Conservation (phyloP, 78 protist genomes). For the Dictyostelium intermedium region DNA sequence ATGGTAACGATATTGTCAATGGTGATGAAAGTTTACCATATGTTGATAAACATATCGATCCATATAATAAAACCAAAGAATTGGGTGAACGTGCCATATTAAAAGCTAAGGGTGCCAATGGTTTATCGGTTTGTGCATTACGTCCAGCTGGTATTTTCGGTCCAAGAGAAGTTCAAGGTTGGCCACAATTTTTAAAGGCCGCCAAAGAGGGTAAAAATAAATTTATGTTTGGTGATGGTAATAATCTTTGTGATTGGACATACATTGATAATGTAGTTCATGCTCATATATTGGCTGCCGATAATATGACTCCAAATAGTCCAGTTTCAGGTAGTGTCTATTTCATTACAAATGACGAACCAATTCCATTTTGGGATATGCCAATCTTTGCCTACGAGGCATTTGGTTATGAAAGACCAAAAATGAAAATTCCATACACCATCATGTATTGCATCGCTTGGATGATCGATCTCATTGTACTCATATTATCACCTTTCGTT, state of each 20-base stretch:
- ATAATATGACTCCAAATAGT: not conserved
- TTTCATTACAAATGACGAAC: slow-evolving; percentile 78
- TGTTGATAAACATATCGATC: slow-evolving; percentile 26
- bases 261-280: slow-evolving; percentile 83
- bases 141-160: slow-evolving; percentile 86
- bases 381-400: slow-evolving; percentile 55
- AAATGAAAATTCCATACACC: slow-evolving; percentile 20
- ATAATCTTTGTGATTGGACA: slow-evolving; percentile 65
- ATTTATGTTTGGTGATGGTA: slow-evolving; percentile 71
- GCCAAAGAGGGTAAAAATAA: slow-evolving; percentile 73
- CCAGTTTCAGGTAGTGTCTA: slow-evolving; percentile 42
- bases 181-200: slow-evolving; percentile 76
- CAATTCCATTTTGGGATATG: slow-evolving; percentile 67
- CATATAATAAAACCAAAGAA: slow-evolving; percentile 75
- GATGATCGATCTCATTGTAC: slow-evolving; percentile 28
- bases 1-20: slow-evolving; percentile 52
- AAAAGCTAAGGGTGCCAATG: not conserved
- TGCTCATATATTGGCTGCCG: slow-evolving; percentile 73
- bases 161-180: slow-evolving; percentile 65
- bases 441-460: slow-evolving; percentile 57
- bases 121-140: slow-evolving; percentile 49
- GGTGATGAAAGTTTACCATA: slow-evolving; percentile 83
- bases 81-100: slow-evolving; percentile 67
- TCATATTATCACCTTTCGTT: slow-evolving; percentile 9
- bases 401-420: slow-evolving; percentile 66